Evolutionary conservation across 441 rosid species (phyloP).

Genomic region (Erodium chrysanthum): DNA sequence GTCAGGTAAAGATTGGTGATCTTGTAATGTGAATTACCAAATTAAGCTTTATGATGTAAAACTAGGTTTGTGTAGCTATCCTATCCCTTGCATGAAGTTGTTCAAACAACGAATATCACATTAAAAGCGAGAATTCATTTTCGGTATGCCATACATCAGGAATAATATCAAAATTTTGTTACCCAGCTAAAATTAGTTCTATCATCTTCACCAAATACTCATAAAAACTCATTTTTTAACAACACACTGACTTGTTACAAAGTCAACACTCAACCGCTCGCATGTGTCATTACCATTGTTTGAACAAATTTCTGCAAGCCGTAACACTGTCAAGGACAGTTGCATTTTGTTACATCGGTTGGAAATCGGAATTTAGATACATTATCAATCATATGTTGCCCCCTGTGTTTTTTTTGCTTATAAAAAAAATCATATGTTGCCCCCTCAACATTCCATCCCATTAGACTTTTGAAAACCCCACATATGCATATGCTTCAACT

Average conservation of each 20-base stretch:
- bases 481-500: background rate
- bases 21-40: background rate
- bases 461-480: background rate
- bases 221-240: too few relatives aligned
- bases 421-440: too few relatives aligned
- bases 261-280: too few relatives aligned
- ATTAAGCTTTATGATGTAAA: background rate
- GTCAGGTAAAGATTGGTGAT: too few relatives aligned
- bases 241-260: too few relatives aligned
- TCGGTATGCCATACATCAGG: too few relatives aligned
- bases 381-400: too few relatives aligned
- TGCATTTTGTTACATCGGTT: background rate
- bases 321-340: too few relatives aligned
- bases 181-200: background rate
- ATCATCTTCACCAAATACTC: background rate
- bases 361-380: background rate
- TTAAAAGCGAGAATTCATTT: too few relatives aligned
- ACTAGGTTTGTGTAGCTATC: background rate
- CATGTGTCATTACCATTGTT: background rate
- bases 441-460: background rate
- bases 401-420: too few relatives aligned
- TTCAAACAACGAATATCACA: background rate
- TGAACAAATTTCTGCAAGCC: too few relatives aligned
- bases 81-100: background rate
- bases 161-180: too few relatives aligned